Evolutionary conservation across 805 yeast genomes (phyloP), one percentile per base, ranked within the genome.

Genomic region (Millerozyma miso): DNA sequence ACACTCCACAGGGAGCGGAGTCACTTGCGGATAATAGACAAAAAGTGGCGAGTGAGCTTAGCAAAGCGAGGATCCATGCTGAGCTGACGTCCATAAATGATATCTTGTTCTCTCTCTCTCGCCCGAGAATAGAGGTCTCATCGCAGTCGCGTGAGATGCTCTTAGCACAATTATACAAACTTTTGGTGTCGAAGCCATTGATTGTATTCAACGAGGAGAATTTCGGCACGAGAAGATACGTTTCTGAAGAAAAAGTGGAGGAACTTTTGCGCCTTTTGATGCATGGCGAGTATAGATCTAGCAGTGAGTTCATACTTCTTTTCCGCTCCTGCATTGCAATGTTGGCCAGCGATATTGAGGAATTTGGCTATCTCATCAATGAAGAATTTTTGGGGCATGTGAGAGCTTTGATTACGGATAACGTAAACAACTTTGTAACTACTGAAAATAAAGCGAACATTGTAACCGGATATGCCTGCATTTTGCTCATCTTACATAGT

Each of bases 311-410:
- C 39, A 53, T 70, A 32, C 59, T 70, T 20, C 57, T 77, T 35
- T 67, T 44, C 50, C 51, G 77, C 44, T 65, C 74, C 10, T 44
- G 65, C 13, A 59, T 69, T 23, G 73, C 75, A 1, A 63, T 76
- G 42, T 58, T 70, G 16, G 66, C 67, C n/a, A 69, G 77, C 39
- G 76, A 76, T 48, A 62, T 74, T 8, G 81, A 77, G 40, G 81
- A 76, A 42, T 73, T 74, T 44, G 73, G 78, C 19, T 60, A 52
- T 14, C 57, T 67, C 38, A 61, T 60, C 4, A 53, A 63, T 29
- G 49, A 59, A 2, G 73, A 63, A 19, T 60, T 70, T 39, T 43
- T 65, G 33, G 46, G 37, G 3, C 44, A 48, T 20, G 51, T 70
- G 14, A 55, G 54, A 42, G 42, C 45, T 16, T 52, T 69, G 32